phyloP scores from a whole-genome alignment of 75 land plant genomes.

The Pinus tabuliformis region DNA sequence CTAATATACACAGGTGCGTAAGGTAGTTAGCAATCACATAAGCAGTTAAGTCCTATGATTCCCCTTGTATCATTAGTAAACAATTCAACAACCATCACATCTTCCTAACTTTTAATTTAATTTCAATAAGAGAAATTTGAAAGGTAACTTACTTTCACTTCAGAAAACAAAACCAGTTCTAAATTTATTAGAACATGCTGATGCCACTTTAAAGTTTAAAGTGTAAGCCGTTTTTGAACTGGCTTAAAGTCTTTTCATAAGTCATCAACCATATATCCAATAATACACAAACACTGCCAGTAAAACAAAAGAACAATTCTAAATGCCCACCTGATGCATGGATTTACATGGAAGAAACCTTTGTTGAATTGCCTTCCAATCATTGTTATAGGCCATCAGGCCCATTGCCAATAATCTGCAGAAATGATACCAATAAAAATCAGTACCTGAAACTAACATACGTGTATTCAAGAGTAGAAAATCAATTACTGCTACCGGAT shows the following conservation, averaged over 20 bases:
- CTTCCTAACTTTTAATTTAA: neutral
- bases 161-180: neutral
- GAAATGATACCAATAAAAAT: neutral
- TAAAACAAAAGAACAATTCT: neutral
- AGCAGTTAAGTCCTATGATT: neutral
- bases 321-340: conserved; percentile 69
- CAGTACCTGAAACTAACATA: neutral
- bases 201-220: neutral
- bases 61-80: neutral
- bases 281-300: neutral
- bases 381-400: conserved; percentile 81
- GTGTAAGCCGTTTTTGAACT: neutral
- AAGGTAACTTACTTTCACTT: neutral
- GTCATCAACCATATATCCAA: neutral
- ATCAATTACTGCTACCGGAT: neutral
- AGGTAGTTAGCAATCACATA: neutral
- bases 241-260: neutral
- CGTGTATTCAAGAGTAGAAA: neutral
- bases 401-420: conserved; percentile 93
- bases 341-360: conserved; percentile 96
- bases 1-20: neutral
- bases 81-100: neutral
- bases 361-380: conserved; percentile 91
- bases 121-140: neutral
- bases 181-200: neutral